A percentile compares a stretch with the other conserved stretches of the same genome.
Evolutionary conservation across 768 basidiomycete genomes (phyloP).

Genomic region (Suillus sp.): DNA sequence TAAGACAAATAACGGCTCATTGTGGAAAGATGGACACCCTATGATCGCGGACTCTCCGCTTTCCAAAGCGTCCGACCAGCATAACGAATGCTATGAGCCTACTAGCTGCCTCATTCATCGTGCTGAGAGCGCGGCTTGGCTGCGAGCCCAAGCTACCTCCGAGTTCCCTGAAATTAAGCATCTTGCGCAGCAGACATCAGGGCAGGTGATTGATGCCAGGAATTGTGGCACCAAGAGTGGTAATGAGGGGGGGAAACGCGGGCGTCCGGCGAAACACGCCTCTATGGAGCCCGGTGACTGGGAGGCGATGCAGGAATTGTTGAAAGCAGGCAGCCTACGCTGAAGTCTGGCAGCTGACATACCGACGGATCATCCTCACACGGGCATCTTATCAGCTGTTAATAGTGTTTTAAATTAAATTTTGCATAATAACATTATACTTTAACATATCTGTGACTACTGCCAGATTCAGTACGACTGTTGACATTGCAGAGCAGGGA

Average conservation of each 20-base stretch:
- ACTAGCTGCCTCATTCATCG: constrained; percentile 70
- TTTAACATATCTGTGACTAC: not conserved
- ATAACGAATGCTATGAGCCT: constrained; percentile 44
- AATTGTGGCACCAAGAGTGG: constrained; percentile 34
- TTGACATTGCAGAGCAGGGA: not conserved
- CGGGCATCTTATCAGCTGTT: not conserved
- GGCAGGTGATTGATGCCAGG: constrained; percentile 38
- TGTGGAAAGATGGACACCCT: constrained; percentile 57
- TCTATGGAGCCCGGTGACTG: constrained; percentile 20
- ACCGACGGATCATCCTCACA: not conserved
- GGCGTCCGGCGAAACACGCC: constrained; percentile 9
- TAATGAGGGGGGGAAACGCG: constrained; percentile 17
- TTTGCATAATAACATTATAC: not conserved
- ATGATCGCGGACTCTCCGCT: constrained; percentile 42
- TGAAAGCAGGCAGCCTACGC: constrained; percentile 9
- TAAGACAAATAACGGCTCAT: constrained; percentile 69
- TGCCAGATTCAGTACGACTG: not conserved
- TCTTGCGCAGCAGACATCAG: constrained; percentile 56
- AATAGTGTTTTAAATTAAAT: not conserved
- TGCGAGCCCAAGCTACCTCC: constrained; percentile 75
- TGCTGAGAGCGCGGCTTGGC: constrained; percentile 61
- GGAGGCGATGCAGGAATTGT: constrained; percentile 30
- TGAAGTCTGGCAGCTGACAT: not conserved
- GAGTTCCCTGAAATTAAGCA: constrained; percentile 73
- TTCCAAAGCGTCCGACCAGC: constrained; percentile 5